phyloP scores from a whole-genome alignment of 2,329 filamentous ascomycete species.

The Cercospora janseana region DNA sequence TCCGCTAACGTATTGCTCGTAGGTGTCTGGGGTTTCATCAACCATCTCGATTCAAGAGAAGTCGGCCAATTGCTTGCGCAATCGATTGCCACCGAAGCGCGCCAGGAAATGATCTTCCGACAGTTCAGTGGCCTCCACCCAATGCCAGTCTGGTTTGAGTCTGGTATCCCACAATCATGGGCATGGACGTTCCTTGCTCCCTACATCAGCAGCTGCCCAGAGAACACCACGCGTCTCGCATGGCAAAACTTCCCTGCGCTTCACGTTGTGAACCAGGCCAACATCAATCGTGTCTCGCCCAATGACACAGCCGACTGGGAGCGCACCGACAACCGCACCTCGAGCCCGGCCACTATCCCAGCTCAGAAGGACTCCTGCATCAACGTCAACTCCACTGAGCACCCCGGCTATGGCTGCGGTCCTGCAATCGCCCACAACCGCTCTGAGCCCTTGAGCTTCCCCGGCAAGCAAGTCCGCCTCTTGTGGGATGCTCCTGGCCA shows the following conservation, averaged over 20 bases:
- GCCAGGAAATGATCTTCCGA: constrained; percentile 81
- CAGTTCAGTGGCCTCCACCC: constrained; percentile 78
- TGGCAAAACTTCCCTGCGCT: constrained; percentile 84
- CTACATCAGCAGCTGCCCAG: constrained; percentile 74
- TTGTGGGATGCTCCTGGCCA: constrained; percentile 70
- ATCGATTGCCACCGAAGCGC: constrained; percentile 73
- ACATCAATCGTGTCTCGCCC: constrained; percentile 65
- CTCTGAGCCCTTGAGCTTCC: constrained; percentile 68
- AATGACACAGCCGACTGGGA: constrained; percentile 62
- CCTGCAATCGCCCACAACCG: constrained; percentile 68
- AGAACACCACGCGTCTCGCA: constrained; percentile 67
- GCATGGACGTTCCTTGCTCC: constrained; percentile 78
- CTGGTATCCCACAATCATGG: constrained; percentile 79
- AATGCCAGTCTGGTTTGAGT: constrained; percentile 79
- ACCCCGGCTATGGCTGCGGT: constrained; percentile 54
- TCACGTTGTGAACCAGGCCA: constrained; percentile 72
- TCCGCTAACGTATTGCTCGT: no score
- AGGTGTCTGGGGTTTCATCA: constrained; percentile 78
- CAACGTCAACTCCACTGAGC: constrained; percentile 50
- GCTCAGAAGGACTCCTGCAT: constrained; percentile 54
- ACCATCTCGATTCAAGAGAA: constrained; percentile 73
- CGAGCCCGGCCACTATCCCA: constrained; percentile 53
- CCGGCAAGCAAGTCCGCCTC: constrained; percentile 69
- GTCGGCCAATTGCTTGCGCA: constrained; percentile 71
- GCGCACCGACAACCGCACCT: constrained; percentile 59